Evolutionary conservation across 495 filamentous ascomycete species (phyloP), one percentile per base, ranked within the genome.

Genomic region (Hypoxylon lienhwacheense): DNA sequence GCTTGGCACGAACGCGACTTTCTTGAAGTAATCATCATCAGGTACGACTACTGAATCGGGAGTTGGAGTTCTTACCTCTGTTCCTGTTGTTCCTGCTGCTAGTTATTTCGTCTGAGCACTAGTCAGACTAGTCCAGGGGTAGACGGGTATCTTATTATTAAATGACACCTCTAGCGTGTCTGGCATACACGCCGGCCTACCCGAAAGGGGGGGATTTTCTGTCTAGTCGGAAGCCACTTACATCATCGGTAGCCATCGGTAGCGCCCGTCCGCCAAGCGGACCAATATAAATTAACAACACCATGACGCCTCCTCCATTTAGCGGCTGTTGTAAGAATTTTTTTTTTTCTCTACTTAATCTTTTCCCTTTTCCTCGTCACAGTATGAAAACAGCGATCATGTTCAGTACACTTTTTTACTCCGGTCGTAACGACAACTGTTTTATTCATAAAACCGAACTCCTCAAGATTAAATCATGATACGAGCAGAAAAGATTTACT

Each of bases 201-300:
- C 12, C 24, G n/a, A n/a, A 53, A 60, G 26, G 55, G 54, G 57
- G 55, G 28, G 57, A 55, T 55, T 50, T 31, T 47, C 50, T 5
- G 29, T 33, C 32, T 50, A 55, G 57, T 55, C 26, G 19, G 29
- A 55, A 47, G 51, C 51, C 57, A 55, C 47, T 47, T 48, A 61
- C 50, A 47, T 61, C 57, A 61, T 42, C 34, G 28, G n/a, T n/a
- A n/a, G n/a, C n/a, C n/a, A n/a, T n/a, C n/a, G n/a, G n/a, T 24
- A 10, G 22, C 11, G 34, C 24, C 11, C 4, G 40, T 29, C 34
- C 29, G 7, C 26, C 32, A 29, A 17, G 36, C 40, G 12, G 24
- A 8, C 47, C 47, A 51, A 45, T 48, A 55, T 46, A 56, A 41
- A 47, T 37, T 46, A 43, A 29, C 34, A 42, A 31, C 36, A 11